These are phyloP conservation scores for Magnusiomyces magnusii DNA, from an alignment of 1,139 yeast species.

Conservation along the genomic window DNA sequence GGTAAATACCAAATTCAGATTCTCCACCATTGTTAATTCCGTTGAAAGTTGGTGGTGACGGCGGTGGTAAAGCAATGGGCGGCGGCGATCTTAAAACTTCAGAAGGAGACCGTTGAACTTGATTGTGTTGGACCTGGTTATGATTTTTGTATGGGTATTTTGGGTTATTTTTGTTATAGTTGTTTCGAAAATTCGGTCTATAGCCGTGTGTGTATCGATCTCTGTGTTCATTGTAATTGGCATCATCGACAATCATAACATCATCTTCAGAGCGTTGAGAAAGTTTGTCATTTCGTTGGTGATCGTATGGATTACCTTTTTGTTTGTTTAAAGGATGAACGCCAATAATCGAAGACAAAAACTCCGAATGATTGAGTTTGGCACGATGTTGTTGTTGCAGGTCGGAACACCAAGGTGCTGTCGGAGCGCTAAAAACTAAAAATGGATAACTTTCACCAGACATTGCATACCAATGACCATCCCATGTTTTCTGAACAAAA, in stretches of 20 bases:
- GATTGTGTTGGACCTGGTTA: slow-evolving; percentile 7
- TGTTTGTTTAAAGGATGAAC: slow-evolving; percentile 27
- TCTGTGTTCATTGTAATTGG: slow-evolving; percentile 4
- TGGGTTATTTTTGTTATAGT: background rate
- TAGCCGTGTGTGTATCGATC: background rate
- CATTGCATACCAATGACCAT: slow-evolving; percentile 82
- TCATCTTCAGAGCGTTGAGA: background rate
- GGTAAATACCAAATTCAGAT: slow-evolving; percentile 17
- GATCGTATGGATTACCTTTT: background rate
- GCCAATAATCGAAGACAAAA: slow-evolving; percentile 28
- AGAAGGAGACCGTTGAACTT: slow-evolving; percentile 8
- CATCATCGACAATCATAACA: slow-evolving; percentile 17
- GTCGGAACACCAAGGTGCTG: slow-evolving; percentile 32
- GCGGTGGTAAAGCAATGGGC: slow-evolving; percentile 17
- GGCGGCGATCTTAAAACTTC: slow-evolving; percentile 15
- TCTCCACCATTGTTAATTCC: background rate
- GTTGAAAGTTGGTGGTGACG: slow-evolving; percentile 10
- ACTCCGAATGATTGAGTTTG: background rate
- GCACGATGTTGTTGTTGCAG: background rate
- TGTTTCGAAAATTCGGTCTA: background rate
- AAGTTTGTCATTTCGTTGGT: background rate
- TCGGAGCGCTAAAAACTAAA: slow-evolving; percentile 70
- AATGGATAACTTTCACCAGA: slow-evolving; percentile 73
- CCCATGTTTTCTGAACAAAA: slow-evolving; percentile 57
- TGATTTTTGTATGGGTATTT: slow-evolving; percentile 5